Base-by-base conservation (phyloP, 768 basidiomycete genomes). In the Obba rivulosa region DNA sequence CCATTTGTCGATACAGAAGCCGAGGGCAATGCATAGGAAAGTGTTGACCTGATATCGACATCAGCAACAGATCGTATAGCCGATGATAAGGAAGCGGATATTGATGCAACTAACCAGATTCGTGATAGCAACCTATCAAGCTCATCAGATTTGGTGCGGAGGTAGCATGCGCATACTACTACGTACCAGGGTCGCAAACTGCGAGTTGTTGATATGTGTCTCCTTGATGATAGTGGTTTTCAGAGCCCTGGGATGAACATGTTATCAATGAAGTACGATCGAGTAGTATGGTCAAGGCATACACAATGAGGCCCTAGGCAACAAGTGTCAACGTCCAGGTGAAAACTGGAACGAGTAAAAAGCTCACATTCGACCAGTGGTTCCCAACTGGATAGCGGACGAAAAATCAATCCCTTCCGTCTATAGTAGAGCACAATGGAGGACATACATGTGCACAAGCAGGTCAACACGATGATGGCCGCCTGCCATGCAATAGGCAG, bases 181-280 rank as follows among this genome's bases (percentile, higher is more conserved):
- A 38, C 57, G 17, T 48, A 71, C 69, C 51, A 73, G 53, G 17
- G 70, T 72, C 9, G 71, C 69, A 50, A 73, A 73, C 48, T 72
- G 61, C 3, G 71, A 70, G 54, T 73, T 72, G 57, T 73, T 73
- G 58, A 73, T 71, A 24, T 70, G 52, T 2, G 66, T 62, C 53
- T 70, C 64, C 34, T 67, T 67, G 46, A 71, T 68, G 57, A 73
- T 71, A 8, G 70, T 73, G 8, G 70, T 72, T 55, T 70, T 73
- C 47, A 69, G 53, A 2, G 71, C 57, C 20, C 69, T 71, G 43
- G 1, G 21, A 46, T 34, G 40, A 42, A 17, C 34, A 40, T 37
- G 34, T 49, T 28, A 38, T 16, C 21, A 40, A n/a, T 21, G 10
- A 7, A 16, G 37, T 24, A 13, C 28, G 34, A 10, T 23, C 43